Evolutionary conservation across 768 basidiomycete species (phyloP), one percentile per base, ranked within the genome.

Genomic region (Trametes sanguinea): DNA sequence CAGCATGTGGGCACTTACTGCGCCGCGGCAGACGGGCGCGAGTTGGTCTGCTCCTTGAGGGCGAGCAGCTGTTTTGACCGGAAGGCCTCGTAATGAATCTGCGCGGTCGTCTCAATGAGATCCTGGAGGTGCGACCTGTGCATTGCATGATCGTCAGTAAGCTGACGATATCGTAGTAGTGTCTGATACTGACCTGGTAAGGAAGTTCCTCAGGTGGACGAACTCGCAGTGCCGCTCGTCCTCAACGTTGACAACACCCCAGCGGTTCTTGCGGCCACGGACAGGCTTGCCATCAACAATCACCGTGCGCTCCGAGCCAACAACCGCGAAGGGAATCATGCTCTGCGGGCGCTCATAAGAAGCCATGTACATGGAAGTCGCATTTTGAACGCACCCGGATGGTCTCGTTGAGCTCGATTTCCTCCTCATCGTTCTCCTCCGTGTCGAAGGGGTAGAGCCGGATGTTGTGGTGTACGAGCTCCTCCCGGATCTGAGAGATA

Each of bases 1-100:
- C 6, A 17, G 27, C 11, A 16, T 16, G 48, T 11, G 30, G 29
- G 11, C 52, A 32, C 22, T 59, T 51, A 65, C 63, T 59, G 58
- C 51, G 65, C 61, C 50, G 65, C 65, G n/a, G 66, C 66, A 13
- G 69, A 62, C 11, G 87, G 87, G 65, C 85, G 83, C 73, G 85
- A 83, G 75, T 85, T 88, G 62, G 94, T 94, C 42, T 92, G 91
- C 78, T 98, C 96, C 83, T 98, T 98, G 70, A 98, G 85, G 13
- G 96, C 96, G 50, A 98, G 82, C 67, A 98, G 77, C 80, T 99
- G 96, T 80, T 98, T 98, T 69, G 94, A 96, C 66, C 96, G 88
- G 94, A 99, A 99, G 8, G 95, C 94, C 81, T 99, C 96, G 75
- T 98, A 99, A 78, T 99, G 96, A 75, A 96, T 97, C 76, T 95